Conservation (phyloP, 2,329 filamentous ascomycete species). For the Aspergillus piperis region DNA sequence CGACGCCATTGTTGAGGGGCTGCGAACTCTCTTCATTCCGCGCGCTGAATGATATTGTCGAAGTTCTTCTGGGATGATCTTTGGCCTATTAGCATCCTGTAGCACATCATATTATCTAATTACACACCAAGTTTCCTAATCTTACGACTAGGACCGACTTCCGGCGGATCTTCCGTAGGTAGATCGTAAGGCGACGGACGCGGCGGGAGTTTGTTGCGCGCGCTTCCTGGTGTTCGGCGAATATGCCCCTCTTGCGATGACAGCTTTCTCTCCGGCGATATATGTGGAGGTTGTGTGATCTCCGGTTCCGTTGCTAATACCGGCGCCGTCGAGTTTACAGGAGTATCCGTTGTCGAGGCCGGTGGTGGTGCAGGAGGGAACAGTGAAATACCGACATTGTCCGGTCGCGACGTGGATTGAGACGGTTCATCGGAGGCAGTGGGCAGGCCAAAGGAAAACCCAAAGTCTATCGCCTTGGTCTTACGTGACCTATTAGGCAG, state of each 20-base stretch:
- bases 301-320: conserved; percentile 12
- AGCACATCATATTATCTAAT: background rate
- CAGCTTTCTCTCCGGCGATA: conserved; percentile 20
- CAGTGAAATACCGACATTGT: conserved; percentile 19
- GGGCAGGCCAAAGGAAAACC: conserved; percentile 49
- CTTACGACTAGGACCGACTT: conserved; percentile 33
- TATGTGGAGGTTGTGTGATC: conserved; percentile 12
- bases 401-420: conserved; percentile 31
- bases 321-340: background rate
- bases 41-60: background rate
- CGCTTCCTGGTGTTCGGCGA: conserved; percentile 33
- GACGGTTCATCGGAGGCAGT: conserved; percentile 20
- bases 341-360: conserved; percentile 18
- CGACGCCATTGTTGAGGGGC: conserved; percentile 9
- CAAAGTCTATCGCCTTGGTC: conserved; percentile 52
- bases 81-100: background rate
- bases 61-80: conserved; percentile 3
- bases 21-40: conserved; percentile 3
- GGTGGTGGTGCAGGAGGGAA: conserved; percentile 23
- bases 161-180: conserved; percentile 32
- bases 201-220: conserved; percentile 33
- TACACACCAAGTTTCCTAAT: conserved; percentile 38
- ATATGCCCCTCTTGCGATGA: conserved; percentile 14
- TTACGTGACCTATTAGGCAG: conserved; percentile 46
- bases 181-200: conserved; percentile 41